Conservation (phyloP, 1,284 basidiomycete species). For the Leccinum glutinopallens region DNA sequence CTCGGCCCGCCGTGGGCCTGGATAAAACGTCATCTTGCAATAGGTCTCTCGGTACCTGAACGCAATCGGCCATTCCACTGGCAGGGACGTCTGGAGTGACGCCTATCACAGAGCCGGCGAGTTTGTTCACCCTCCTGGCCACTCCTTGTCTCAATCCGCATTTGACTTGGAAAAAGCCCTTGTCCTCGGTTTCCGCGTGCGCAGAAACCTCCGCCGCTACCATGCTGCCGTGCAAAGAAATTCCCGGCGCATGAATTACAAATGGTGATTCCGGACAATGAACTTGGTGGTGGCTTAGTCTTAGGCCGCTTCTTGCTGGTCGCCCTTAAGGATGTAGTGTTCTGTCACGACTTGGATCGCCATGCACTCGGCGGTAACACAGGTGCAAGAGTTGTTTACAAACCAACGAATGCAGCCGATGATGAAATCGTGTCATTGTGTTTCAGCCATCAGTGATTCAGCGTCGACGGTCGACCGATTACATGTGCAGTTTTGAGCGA, state of each 20-base stretch:
- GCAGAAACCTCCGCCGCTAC: conserved; percentile 2
- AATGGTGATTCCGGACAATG: background rate
- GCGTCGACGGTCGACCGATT: conserved; percentile 19
- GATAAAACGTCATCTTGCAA: background rate
- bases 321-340: background rate
- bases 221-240: too few relatives aligned
- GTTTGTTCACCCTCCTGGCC: conserved; percentile 24
- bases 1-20: background rate
- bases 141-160: conserved; percentile 19
- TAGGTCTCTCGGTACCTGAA: conserved; percentile 27
- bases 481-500: conserved; percentile 22
- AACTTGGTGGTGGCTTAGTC: background rate
- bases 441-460: conserved; percentile 12
- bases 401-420: background rate
- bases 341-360: too few relatives aligned
- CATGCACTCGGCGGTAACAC: too few relatives aligned
- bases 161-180: conserved; percentile 19
- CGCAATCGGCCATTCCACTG: background rate
- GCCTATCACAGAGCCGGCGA: conserved; percentile 13
- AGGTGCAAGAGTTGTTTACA: conserved; percentile 2
- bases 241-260: too few relatives aligned
- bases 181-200: conserved; percentile 12
- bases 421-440: conserved; percentile 12
- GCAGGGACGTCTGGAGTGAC: conserved; percentile 17
- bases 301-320: background rate